Evolutionary conservation across 228 moss, liverwort and hornwort genomes (phyloP), one percentile per base, ranked within the genome.

Genomic region (Sphagnum magellanicum): DNA sequence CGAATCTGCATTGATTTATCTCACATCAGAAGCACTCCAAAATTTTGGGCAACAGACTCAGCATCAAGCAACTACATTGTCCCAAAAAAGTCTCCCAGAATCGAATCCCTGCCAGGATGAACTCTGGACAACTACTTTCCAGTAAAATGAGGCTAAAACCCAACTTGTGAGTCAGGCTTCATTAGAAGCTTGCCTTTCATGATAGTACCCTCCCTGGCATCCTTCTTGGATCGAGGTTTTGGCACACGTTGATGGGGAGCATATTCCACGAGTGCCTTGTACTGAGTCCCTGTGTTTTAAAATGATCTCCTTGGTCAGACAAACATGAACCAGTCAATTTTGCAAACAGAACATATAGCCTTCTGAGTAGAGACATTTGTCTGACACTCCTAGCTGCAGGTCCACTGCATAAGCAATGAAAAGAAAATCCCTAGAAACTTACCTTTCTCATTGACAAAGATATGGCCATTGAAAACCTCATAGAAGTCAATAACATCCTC

Each of bases 371-470:
- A 48, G n/a, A 6, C 5, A 5, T 51, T 51, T 13, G 16, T 62
- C 13, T 6, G 51, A 50, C 4, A n/a, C 17, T 61, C 8, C 51
- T 4, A 13, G 4, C 49, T 48, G 17, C 10, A 63, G 32, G 32
- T 32, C 32, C 32, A 32, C 32, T 32, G 32, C 32, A 32, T 32
- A 32, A 32, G 32, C 2, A 32, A 32, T 32, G 60, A 5, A 5
- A 62, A 49, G 48, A 12, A 10, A 49, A 49, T 13, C 14, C 14
- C 11, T 64, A 50, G 48, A 1, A 4, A 49, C 80, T 5, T 52
- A 93, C 92, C 92, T 89, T 85, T 89, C 75, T 91, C 90, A 64
- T 91, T 94, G 68, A 94, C 90, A 72, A 94, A 94, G 8, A 94
- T 75, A 72, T 91, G 94, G 61, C 88, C 89, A 55, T 84, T 78